These are phyloP conservation scores for Citrus glauca DNA, from an alignment of 345 rosid genomes.

Conservation along the genomic window DNA sequence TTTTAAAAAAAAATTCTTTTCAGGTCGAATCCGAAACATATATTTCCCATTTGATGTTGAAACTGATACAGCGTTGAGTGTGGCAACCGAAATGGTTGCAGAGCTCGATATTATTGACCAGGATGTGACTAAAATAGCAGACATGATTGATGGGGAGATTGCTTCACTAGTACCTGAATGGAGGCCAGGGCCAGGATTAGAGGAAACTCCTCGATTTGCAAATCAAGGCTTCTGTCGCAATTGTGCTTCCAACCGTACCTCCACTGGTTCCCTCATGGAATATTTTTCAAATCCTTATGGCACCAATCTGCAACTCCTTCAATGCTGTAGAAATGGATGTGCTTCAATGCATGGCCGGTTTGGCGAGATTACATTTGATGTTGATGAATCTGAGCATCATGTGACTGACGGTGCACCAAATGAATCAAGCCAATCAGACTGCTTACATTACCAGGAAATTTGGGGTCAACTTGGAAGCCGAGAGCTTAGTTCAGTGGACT, in stretches of 20 bases:
- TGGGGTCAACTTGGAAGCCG: constrained; percentile 79
- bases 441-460: constrained; percentile 38
- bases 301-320: constrained; percentile 32
- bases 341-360: constrained; percentile 82
- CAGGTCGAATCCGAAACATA: constrained; percentile 78
- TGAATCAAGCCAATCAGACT: constrained; percentile 20
- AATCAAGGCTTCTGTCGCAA: constrained; percentile 54
- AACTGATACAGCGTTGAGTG: constrained; percentile 76
- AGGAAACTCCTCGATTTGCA: constrained; percentile 53
- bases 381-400: constrained; percentile 41
- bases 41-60: constrained; percentile 80
- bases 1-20: constrained; percentile 2
- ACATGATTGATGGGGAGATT: constrained; percentile 87
- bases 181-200: constrained; percentile 68
- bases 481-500: constrained; percentile 59
- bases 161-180: constrained; percentile 72
- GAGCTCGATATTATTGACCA: constrained; percentile 83
- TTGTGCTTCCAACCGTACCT: constrained; percentile 66
- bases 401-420: constrained; percentile 27
- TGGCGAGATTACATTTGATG: constrained; percentile 67
- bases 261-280: constrained; percentile 58
- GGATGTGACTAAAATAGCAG: constrained; percentile 77
- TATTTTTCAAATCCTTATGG: constrained; percentile 40
- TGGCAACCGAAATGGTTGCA: constrained; percentile 93
- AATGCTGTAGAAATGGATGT: constrained; percentile 56